phyloP scores from a whole-genome alignment of 2,329 filamentous ascomycete species.

The Arthrinium puccinioides region DNA sequence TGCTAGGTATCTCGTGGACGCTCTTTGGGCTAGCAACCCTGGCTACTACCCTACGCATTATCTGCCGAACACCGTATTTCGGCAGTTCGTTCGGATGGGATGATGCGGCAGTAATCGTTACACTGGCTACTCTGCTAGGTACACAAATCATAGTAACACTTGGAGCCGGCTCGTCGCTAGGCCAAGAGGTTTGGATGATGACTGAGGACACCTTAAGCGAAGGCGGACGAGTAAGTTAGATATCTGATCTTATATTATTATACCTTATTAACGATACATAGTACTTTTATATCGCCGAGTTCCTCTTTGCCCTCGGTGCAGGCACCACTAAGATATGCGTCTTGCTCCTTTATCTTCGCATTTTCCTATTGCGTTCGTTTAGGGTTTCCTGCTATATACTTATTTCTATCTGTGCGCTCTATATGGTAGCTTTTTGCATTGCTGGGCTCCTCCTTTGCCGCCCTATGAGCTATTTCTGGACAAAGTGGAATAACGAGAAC shows the following conservation, averaged over 20 bases:
- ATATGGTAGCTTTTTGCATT: conserved; percentile 33
- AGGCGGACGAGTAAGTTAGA: too few species aligned
- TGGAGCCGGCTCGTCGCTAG: neutral
- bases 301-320: conserved; percentile 11
- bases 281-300: conserved; percentile 31
- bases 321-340: conserved; percentile 29
- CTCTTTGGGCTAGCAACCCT: neutral
- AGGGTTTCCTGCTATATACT: conserved; percentile 33
- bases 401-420: conserved; percentile 28
- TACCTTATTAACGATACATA: too few species aligned
- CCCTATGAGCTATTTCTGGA: conserved; percentile 47
- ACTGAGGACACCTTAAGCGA: too few species aligned
- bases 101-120: neutral
- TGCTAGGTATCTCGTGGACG: neutral
- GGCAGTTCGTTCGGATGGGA: neutral
- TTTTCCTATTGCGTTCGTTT: conserved; percentile 37
- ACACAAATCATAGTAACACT: neutral
- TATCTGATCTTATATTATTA: too few species aligned
- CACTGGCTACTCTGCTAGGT: neutral
- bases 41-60: neutral
- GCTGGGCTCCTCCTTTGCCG: conserved; percentile 41
- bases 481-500: conserved; percentile 39
- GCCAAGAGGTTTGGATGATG: conserved; percentile 20
- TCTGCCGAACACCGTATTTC: neutral
- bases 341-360: conserved; percentile 46